Evolutionary conservation across 495 filamentous ascomycete genomes (phyloP).

Genomic region (Penicillium manginii): DNA sequence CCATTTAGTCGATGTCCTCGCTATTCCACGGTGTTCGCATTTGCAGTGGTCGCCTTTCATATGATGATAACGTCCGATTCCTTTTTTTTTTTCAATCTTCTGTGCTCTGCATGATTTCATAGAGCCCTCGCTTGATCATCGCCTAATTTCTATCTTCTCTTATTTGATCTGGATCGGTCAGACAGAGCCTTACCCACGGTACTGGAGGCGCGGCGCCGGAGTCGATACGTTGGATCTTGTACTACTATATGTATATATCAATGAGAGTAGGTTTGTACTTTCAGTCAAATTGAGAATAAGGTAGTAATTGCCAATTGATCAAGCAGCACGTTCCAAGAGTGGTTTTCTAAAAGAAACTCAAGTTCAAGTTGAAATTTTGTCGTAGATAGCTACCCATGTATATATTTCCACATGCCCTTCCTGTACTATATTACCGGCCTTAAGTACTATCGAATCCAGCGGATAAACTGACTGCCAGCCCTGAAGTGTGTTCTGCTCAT

Average conservation of each 20-base stretch:
- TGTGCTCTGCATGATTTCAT: slow-evolving; percentile 12
- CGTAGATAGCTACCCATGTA: no score
- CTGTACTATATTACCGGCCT: no score
- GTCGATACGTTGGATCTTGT: slow-evolving; percentile 7
- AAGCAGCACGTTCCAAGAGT: neutral
- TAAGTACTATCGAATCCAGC: no score
- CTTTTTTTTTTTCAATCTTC: slow-evolving; percentile 9
- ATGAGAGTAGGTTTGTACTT: neutral
- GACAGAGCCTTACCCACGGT: neutral
- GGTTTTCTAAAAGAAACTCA: no score
- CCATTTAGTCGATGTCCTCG: neutral
- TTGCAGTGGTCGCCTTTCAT: slow-evolving; percentile 6
- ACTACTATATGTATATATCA: slow-evolving; percentile 18
- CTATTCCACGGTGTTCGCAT: slow-evolving; percentile 1
- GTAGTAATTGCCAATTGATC: neutral
- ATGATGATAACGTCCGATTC: slow-evolving; percentile 24
- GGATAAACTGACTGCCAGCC: no score
- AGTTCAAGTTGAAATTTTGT: no score
- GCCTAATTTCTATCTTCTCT: slow-evolving; percentile 8
- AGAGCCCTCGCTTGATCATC: slow-evolving; percentile 8
- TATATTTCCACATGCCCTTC: neutral
- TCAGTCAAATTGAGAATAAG: neutral
- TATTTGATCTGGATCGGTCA: neutral
- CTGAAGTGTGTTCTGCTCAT: no score
- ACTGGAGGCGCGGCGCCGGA: slow-evolving; percentile 1